A percentile compares a stretch with the other conserved stretches of the same genome.
These are phyloP conservation scores for Clonostachys chloroleuca DNA, from an alignment of 2,329 filamentous ascomycete species.

Conservation along the genomic window DNA sequence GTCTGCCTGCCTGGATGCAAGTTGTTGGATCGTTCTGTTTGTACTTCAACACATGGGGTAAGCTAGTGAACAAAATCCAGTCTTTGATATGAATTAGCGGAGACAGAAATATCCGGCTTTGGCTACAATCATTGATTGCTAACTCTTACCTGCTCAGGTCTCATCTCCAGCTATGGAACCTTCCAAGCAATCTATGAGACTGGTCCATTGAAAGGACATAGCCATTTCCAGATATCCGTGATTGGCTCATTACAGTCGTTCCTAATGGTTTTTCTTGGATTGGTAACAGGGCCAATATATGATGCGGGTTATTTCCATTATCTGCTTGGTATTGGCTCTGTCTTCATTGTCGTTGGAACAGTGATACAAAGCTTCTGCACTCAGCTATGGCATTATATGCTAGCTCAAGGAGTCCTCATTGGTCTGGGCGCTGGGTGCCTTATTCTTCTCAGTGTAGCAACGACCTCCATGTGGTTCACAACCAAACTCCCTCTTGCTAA, in stretches of 20 bases:
- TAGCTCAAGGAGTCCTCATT: slow-evolving; percentile 36
- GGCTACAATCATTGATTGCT: background rate
- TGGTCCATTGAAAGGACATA: background rate
- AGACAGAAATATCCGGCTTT: background rate
- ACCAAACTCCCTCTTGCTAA: slow-evolving; percentile 17
- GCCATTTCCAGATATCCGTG: slow-evolving; percentile 15
- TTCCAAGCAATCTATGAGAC: slow-evolving; percentile 14
- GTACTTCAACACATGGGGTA: slow-evolving; percentile 32
- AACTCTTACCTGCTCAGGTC: slow-evolving; percentile 3
- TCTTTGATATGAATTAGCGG: background rate
- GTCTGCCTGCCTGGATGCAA: slow-evolving; percentile 13
- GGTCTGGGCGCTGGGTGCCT: slow-evolving; percentile 36
- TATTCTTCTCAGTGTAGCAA: slow-evolving; percentile 26
- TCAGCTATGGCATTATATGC: slow-evolving; percentile 35
- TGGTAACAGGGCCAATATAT: slow-evolving; percentile 34
- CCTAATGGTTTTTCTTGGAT: slow-evolving; percentile 25
- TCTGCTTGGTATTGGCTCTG: slow-evolving; percentile 30
- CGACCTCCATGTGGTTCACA: slow-evolving; percentile 24
- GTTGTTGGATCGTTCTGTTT: slow-evolving; percentile 24
- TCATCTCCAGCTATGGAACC: slow-evolving; percentile 13
- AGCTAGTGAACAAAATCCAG: background rate
- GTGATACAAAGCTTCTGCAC: slow-evolving; percentile 32
- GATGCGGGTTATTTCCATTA: slow-evolving; percentile 38
- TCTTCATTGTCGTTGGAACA: slow-evolving; percentile 38
- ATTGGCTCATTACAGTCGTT: slow-evolving; percentile 42